Evolutionary conservation across 1,139 yeast species (phyloP), one percentile per base, ranked within the genome.

Genomic region (Magnusiomyces paraingens): DNA sequence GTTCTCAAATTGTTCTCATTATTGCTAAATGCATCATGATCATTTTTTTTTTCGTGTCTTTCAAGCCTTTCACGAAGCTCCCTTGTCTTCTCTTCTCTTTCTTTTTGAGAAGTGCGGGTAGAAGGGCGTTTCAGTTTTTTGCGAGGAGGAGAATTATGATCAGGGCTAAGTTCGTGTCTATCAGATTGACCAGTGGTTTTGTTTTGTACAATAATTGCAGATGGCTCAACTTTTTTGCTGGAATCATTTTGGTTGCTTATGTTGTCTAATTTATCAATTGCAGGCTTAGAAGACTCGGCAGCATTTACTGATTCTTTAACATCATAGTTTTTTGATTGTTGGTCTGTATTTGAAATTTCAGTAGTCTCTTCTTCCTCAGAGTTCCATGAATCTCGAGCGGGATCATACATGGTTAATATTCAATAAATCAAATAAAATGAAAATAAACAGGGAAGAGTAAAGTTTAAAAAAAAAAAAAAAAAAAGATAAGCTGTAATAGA

Each of bases 301-400:
- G 15, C 22, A 6, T 29, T 6, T 35, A 26, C 29, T 21, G 38
- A 15, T 41, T 50, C 42, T 35, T 50, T 42, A 15, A 29, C 47
- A 10, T 42, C 18, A 22, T 48, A 22, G 29, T 40, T 26, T 29
- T 40, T 39, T 38, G 49, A 3, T 11, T 47, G 46, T 32, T 54
- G 26, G 43, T 44, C 35, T 26, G 49, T 29, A 20, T 8, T 26
- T 5, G 32, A 26, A 26, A 26, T 26, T 26, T 36, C 50, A 38
- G 45, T 47, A 43, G 49, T 40, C 20, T 54, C 55, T 17, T 55
- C 57, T 20, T 57, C 59, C 4, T 57, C 64, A 10, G 56, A 56
- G 12, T 55, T 60, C 68, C 69, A 66, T 17, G 66, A 57, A 53
- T 66, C 70, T 54, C 70, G 53, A 1, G 69, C 70, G 12, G 70